Evolutionary conservation across 1,284 basidiomycete species (phyloP), one percentile per base, ranked within the genome.

Genomic region (Ustilago tritici): DNA sequence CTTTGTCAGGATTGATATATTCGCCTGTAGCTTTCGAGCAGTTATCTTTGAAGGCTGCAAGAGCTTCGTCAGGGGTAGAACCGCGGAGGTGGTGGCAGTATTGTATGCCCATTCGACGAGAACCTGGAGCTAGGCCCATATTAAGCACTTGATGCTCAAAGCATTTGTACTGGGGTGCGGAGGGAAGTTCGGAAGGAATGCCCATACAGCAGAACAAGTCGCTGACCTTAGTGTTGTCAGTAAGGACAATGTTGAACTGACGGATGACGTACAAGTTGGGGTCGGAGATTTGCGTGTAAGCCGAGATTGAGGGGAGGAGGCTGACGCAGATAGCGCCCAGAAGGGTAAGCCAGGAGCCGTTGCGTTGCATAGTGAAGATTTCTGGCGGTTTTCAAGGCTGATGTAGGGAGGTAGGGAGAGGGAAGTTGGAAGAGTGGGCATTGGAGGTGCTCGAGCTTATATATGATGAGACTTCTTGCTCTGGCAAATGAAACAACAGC

Each of bases 191-290:
- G 36, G 10, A 31, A 14, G 32, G 1, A 1, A 54, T 4, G 14
- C 68, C 68, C 74, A 68, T 68, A 32, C 74, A 76, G 47, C 74
- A 76, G 11, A 28, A 32, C 10, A 76, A 35, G 40, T 76, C 74
- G 17, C 15, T 28, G 19, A 61, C 28, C 32, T 76, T 76, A 59
- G 61, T 71, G 58, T 76, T 76, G 62, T 69, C 69, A 12, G 74
- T 71, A 2, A 76, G 56, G 17, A 76, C 59, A 14, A 64, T 31
- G 65, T 76, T 76, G 68, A 63, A 71, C 7, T 68, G 38, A 3
- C 56, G 60, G 8, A 65, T 62, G 15, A 64, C 64, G 3, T 43
- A 2, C 10, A 60, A 23, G 52, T 71, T 69, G 0, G 74, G 74
- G 31, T 76, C 59, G 4, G 46, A 32, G 35, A 75, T 56, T n/a